Conservation (phyloP, 768 basidiomycete genomes). For the Lactifluus subvellereus region DNA sequence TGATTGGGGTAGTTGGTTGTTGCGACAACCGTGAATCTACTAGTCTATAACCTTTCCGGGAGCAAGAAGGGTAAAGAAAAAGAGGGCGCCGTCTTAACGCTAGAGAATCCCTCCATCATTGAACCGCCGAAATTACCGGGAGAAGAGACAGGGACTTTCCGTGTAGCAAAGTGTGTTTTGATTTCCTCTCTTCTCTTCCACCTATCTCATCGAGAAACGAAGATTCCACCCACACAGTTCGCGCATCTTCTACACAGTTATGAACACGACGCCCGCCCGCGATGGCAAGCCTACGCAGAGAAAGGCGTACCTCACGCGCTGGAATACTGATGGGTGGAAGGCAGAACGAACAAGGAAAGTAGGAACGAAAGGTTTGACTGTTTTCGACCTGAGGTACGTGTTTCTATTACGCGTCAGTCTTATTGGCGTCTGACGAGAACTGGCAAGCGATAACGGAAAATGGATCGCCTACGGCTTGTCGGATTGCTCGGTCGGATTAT, state of each 20-base stretch:
- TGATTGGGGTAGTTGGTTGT: conserved; percentile 49
- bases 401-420: conserved; percentile 6
- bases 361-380: conserved; percentile 75
- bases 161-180: conserved; percentile 12
- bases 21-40: conserved; percentile 56
- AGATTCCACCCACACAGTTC: conserved; percentile 55
- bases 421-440: neutral
- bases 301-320: conserved; percentile 63
- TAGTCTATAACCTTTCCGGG: conserved; percentile 53
- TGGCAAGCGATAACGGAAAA: conserved; percentile 66
- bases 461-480: conserved; percentile 83
- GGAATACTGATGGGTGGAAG: conserved; percentile 68
- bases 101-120: conserved; percentile 14
- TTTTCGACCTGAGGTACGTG: conserved; percentile 78
- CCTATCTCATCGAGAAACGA: conserved; percentile 1
- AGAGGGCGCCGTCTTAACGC: conserved; percentile 25
- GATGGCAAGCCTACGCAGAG: conserved; percentile 47
- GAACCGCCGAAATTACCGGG: conserved; percentile 19
- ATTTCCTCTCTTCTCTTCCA: neutral
- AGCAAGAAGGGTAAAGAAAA: conserved; percentile 40
- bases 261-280: conserved; percentile 64
- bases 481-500: conserved; percentile 75
- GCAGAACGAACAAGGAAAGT: conserved; percentile 63
- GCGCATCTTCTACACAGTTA: conserved; percentile 57
- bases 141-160: conserved; percentile 9